Percentiles rank a stretch among this genome's conserved stretches.
These are phyloP conservation scores for Lyophyllum decastes DNA, from an alignment of 768 basidiomycete species.

Conservation along the genomic window DNA sequence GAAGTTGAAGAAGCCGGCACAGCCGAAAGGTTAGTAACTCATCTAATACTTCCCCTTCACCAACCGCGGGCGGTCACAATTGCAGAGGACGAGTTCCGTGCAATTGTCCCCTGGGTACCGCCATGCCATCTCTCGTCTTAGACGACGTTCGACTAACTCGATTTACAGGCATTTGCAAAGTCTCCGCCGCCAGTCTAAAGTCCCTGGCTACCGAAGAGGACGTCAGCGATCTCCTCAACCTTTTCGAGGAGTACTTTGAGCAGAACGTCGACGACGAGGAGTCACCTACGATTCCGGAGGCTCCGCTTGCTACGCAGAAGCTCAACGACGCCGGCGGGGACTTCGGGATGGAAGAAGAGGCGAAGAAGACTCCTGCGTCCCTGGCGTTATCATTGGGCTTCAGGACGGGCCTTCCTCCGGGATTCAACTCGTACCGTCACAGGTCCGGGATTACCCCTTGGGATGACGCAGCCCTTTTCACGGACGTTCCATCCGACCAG, in stretches of 20 bases:
- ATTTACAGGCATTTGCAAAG: constrained; percentile 2
- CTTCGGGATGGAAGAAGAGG: constrained; percentile 9
- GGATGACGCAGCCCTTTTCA: constrained; percentile 7
- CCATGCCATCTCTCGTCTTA: too few species aligned
- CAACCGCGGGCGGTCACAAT: too few species aligned
- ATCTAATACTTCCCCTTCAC: too few species aligned
- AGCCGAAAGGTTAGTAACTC: neutral
- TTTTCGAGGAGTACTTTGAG: constrained; percentile 12
- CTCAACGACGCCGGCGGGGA: constrained; percentile 10
- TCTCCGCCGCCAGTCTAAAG: constrained; percentile 7
- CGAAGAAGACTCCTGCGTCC: neutral
- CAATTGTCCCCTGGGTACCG: too few species aligned
- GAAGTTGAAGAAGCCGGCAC: neutral
- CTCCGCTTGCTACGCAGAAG: constrained; percentile 14
- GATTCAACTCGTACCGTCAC: constrained; percentile 23
- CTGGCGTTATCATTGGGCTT: constrained; percentile 19
- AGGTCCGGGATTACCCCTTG: constrained; percentile 20
- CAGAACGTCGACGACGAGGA: neutral
- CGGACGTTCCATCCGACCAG: neutral
- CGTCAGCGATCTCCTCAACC: neutral
- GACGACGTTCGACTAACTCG: neutral
- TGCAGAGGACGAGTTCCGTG: too few species aligned
- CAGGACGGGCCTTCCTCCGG: constrained; percentile 10
- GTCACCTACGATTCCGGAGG: neutral
- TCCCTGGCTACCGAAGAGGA: constrained; percentile 9